Percentiles rank a stretch among this genome's conserved stretches.
Evolutionary conservation across 75 land plant species (phyloP).

Genomic region (Picea sitchensis): DNA sequence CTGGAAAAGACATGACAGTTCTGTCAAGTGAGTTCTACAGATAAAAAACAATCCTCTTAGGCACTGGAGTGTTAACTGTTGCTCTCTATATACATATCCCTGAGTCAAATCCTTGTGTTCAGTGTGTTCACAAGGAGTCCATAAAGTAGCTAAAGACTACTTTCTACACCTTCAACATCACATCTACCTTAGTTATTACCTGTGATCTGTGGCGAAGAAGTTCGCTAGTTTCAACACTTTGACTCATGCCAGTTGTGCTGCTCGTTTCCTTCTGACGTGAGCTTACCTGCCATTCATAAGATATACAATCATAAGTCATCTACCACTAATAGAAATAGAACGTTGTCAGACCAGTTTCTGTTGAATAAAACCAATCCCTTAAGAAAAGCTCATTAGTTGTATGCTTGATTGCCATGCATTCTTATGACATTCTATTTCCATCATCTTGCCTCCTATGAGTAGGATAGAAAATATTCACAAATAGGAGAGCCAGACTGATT

Average conservation of each 20-base stretch:
- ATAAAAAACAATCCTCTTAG: background rate
- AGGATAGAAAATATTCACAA: background rate
- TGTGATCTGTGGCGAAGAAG: constrained; percentile 83
- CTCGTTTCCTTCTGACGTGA: constrained; percentile 97
- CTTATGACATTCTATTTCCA: background rate
- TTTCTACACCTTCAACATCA: background rate
- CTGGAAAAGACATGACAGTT: background rate
- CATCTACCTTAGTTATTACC: constrained; percentile 31
- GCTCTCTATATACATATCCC: background rate
- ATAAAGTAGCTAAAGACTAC: background rate
- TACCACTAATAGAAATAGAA: background rate
- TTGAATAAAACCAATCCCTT: background rate
- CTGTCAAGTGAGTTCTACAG: background rate
- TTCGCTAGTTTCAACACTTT: constrained; percentile 84
- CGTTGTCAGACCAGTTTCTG: background rate
- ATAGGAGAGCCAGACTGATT: background rate
- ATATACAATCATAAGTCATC: background rate
- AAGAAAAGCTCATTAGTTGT: no score
- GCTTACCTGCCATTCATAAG: constrained; percentile 63
- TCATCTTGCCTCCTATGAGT: background rate
- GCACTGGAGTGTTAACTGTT: background rate
- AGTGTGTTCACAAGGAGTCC: background rate
- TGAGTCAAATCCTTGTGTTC: background rate
- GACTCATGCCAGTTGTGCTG: constrained; percentile 97
- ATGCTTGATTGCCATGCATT: no score